Base-by-base conservation (phyloP, 2,329 filamentous ascomycete species). In the Fusarium cyanostomum region DNA sequence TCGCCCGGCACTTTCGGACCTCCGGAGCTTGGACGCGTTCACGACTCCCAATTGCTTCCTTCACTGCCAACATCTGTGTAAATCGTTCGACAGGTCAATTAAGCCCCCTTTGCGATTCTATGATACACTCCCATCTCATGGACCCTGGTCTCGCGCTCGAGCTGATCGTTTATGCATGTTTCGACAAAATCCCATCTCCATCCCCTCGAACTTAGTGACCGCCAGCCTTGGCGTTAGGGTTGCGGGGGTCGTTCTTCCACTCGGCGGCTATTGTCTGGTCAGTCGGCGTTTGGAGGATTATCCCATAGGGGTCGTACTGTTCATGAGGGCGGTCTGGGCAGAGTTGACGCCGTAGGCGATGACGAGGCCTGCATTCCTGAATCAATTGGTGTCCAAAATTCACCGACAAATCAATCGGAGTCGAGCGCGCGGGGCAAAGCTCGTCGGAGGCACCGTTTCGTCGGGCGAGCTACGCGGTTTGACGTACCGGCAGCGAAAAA, bases 211-310 rank as follows among this genome's bases (percentile, higher is more conserved):
- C 53, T 75, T 84, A 85, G 75, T 85, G 82, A 53, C 72, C 74
- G 42, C 74, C 75, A 54, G 75, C 69, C 78, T 82, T 84, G 70
- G 78, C 79, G 72, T 84, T 82, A 69, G 88, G 89, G 87, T 97
- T 97, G 80, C 94, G 89, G 70, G 94, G 92, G 82, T 98, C 94
- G 85, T 97, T 96, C 89, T 94, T 96, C 88, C 87, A 97, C 84
- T 98, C 92, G 73, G 91, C 92, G 83, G 88, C 94, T 98, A 72
- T 66, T 44, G 24, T 41, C 59, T 58, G 42, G 68, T 75, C 58
- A 75, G 72, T 62, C 61, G 71, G 61, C 62, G 33, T 18, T 45
- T 52, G 44, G 21, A 18, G 3, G n/a, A 24, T 52, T 18, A 49
- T 33, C 28, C 38, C 34, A 38, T 46, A 46, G 60, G 57, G 27